Percentiles rank a stretch among this genome's conserved stretches.
These are phyloP conservation scores for Microcera coccophila DNA, from an alignment of 2,329 filamentous ascomycete species.

Conservation along the genomic window DNA sequence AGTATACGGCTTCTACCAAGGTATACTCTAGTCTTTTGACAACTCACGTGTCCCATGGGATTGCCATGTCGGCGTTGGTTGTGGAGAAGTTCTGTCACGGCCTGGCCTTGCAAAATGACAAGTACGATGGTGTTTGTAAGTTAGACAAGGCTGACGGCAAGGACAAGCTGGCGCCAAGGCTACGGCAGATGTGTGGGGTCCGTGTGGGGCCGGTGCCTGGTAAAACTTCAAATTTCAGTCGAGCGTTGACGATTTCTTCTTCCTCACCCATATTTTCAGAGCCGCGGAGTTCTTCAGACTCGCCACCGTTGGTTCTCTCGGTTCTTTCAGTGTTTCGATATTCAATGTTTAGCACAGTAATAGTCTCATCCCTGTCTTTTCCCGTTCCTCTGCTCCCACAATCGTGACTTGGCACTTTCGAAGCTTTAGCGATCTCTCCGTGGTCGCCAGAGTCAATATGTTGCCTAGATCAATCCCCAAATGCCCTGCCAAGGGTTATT, in stretches of 20 bases:
- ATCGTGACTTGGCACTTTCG: constrained; percentile 73
- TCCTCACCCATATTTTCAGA: constrained; percentile 9
- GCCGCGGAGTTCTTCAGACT: not conserved
- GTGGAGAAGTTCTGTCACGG: not conserved
- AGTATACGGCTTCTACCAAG: too few species aligned
- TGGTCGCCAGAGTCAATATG: constrained; percentile 86
- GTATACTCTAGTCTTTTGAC: too few species aligned
- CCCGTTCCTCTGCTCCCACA: too few species aligned
- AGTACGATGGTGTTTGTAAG: not conserved
- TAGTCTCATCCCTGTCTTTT: constrained; percentile 9
- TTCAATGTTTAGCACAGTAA: constrained; percentile 12
- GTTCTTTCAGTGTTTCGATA: not conserved
- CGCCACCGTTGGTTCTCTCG: not conserved
- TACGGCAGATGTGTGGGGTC: not conserved
- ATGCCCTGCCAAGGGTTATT: constrained; percentile 83
- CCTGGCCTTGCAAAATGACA: not conserved
- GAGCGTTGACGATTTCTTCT: constrained; percentile 8
- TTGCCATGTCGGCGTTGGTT: constrained; percentile 21
- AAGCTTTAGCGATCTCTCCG: constrained; percentile 74
- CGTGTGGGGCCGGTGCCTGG: not conserved
- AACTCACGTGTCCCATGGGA: constrained; percentile 29
- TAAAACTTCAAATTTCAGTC: constrained; percentile 12
- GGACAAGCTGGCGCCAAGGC: constrained; percentile 1
- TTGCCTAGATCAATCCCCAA: constrained; percentile 73
- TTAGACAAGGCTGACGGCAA: not conserved